Conservation (phyloP, 495 filamentous ascomycete genomes). For the Tuber brumale region DNA sequence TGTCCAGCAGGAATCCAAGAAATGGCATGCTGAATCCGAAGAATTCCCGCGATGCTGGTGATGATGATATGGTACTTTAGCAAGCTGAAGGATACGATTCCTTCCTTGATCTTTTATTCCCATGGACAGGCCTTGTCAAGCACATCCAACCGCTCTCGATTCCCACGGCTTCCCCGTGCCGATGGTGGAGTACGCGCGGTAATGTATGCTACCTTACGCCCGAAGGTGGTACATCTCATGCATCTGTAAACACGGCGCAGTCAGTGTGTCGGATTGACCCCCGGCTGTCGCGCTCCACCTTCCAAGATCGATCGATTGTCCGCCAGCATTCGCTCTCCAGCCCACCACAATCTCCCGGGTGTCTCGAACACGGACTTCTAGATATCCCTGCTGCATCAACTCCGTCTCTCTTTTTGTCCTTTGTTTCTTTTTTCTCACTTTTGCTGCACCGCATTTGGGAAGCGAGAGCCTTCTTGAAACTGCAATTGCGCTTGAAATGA, state of each 20-base stretch:
- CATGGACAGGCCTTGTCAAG: conserved; percentile 17
- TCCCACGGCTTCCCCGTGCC: conserved; percentile 6
- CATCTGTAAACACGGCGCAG: conserved; percentile 1
- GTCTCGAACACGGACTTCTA: conserved; percentile 12
- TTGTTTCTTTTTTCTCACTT: conserved; percentile 8
- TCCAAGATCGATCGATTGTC: conserved; percentile 35
- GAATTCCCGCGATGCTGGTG: conserved; percentile 9
- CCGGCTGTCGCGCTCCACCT: conserved; percentile 27
- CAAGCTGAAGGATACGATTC: conserved; percentile 33
- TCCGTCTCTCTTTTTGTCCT: conserved; percentile 11
- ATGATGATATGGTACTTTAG: conserved; percentile 1
- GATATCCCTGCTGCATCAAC: conserved; percentile 21
- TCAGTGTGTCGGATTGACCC: conserved; percentile 20
- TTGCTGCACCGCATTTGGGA: conserved; percentile 18
- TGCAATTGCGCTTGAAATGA: conserved; percentile 17
- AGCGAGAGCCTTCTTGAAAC: conserved; percentile 12
- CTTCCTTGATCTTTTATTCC: conserved; percentile 36
- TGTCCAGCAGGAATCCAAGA: neutral
- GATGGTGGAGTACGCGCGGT: neutral
- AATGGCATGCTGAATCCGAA: conserved; percentile 7
- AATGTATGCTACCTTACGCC: conserved; percentile 7
- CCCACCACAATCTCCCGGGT: conserved; percentile 38
- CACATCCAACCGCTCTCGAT: conserved; percentile 16
- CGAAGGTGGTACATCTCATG: conserved; percentile 10
- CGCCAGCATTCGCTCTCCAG: conserved; percentile 29